Conservation (phyloP, 352 stramenopile genomes). For the Blastocystis sp. region DNA sequence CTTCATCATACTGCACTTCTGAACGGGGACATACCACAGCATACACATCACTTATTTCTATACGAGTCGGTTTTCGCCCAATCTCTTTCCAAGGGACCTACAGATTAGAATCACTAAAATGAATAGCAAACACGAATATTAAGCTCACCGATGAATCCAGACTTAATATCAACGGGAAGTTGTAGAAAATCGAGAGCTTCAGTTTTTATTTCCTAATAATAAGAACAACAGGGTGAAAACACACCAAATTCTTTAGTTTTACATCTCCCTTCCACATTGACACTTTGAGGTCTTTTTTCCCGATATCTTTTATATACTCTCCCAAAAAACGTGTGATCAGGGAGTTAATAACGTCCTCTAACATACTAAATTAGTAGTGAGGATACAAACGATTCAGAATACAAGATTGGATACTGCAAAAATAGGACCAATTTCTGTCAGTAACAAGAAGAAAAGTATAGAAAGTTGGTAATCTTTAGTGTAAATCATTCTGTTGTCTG, state of each 20-base stretch:
- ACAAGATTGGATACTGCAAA: not conserved
- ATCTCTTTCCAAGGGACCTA: slow-evolving; percentile 61
- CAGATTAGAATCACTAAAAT: not conserved
- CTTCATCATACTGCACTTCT: slow-evolving; percentile 52
- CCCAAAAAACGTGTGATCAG: slow-evolving; percentile 52
- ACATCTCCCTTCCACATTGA: slow-evolving; percentile 61
- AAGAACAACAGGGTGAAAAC: not conserved
- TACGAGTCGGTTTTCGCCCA: slow-evolving; percentile 31
- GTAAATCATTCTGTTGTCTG: too few species aligned
- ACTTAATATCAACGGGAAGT: slow-evolving; percentile 58
- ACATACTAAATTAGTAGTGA: slow-evolving; percentile 3
- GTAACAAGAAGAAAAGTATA: too few species aligned
- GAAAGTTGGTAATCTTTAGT: too few species aligned
- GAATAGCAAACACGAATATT: not conserved
- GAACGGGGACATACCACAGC: slow-evolving; percentile 50
- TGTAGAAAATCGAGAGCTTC: slow-evolving; percentile 59
- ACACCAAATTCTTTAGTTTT: slow-evolving; percentile 43
- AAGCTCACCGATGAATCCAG: slow-evolving; percentile 58
- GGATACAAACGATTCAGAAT: not conserved
- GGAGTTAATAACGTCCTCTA: slow-evolving; percentile 56
- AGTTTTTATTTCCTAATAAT: slow-evolving; percentile 60
- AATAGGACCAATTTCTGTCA: not conserved
- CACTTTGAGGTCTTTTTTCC: slow-evolving; percentile 57
- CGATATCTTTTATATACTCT: slow-evolving; percentile 60
- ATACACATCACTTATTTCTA: slow-evolving; percentile 20